phyloP scores from a whole-genome alignment of 495 filamentous ascomycete genomes.

The Penicillium daleae region DNA sequence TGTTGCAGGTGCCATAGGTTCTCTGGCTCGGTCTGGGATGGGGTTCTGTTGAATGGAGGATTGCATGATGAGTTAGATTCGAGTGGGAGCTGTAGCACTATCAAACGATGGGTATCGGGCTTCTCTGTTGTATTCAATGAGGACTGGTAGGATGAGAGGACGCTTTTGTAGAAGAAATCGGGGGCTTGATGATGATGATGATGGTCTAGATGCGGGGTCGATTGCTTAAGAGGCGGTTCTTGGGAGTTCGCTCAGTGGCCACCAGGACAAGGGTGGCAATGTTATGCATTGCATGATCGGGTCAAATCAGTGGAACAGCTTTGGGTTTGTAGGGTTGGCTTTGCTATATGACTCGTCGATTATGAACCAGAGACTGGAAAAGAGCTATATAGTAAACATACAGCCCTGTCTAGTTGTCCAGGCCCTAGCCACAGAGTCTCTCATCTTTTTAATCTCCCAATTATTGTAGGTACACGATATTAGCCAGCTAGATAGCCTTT shows the following conservation, averaged over 20 bases:
- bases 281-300: not conserved
- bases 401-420: not conserved
- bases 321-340: not conserved
- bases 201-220: conserved; percentile 11
- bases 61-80: conserved; percentile 12
- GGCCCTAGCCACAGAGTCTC: not conserved
- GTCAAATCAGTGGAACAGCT: too few relatives aligned
- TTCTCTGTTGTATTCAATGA: not conserved
- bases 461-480: not conserved
- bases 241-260: not conserved
- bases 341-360: not conserved
- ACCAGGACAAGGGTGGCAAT: conserved; percentile 4
- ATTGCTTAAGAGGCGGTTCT: not conserved
- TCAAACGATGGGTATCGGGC: not conserved
- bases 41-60: conserved; percentile 11
- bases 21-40: conserved; percentile 16
- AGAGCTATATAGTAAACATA: not conserved
- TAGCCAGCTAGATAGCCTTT: not conserved
- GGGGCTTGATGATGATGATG: not conserved
- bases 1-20: conserved; percentile 1
- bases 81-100: not conserved
- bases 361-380: not conserved
- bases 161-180: not conserved
- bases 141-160: not conserved
- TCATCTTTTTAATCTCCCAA: not conserved